Evolutionary conservation across 257 asterid genomes (phyloP).

Genomic region (Phtheirospermum japonicum): DNA sequence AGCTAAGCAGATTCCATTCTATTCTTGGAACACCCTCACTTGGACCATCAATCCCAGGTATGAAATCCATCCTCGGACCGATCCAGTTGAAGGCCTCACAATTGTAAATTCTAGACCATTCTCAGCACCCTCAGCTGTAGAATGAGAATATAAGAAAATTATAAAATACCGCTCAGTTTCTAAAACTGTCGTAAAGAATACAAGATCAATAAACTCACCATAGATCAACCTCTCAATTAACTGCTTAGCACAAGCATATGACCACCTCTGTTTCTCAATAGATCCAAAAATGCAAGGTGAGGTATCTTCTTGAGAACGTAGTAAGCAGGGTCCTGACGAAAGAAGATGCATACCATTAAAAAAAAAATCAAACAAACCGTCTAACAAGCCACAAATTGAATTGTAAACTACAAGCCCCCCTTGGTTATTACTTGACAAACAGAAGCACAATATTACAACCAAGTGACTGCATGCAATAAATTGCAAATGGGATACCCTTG

Average conservation of each 20-base stretch:
- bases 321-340: constrained; percentile 72
- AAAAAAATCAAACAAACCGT: too few relatives aligned
- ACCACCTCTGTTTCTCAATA: constrained; percentile 98
- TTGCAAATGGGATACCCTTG: background rate
- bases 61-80: constrained; percentile 99
- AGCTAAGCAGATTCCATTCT: too few relatives aligned
- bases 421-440: constrained; percentile 4
- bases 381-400: constrained; percentile 19
- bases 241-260: constrained; percentile 98
- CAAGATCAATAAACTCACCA: constrained; percentile 51
- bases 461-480: background rate
- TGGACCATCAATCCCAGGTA: constrained; percentile 97
- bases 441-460: background rate
- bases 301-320: constrained; percentile 63
- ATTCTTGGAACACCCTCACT: constrained; percentile 97
- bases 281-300: constrained; percentile 98
- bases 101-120: constrained; percentile 89
- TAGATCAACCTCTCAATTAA: constrained; percentile 88
- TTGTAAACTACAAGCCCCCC: background rate
- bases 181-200: constrained; percentile 19
- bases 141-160: too few relatives aligned
- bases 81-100: constrained; percentile 99
- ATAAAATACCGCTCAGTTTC: constrained; percentile 9
- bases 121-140: too few relatives aligned
- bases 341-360: constrained; percentile 16